phyloP scores from a whole-genome alignment of 2,329 filamentous ascomycete genomes.

The Monosporascus sp. region DNA sequence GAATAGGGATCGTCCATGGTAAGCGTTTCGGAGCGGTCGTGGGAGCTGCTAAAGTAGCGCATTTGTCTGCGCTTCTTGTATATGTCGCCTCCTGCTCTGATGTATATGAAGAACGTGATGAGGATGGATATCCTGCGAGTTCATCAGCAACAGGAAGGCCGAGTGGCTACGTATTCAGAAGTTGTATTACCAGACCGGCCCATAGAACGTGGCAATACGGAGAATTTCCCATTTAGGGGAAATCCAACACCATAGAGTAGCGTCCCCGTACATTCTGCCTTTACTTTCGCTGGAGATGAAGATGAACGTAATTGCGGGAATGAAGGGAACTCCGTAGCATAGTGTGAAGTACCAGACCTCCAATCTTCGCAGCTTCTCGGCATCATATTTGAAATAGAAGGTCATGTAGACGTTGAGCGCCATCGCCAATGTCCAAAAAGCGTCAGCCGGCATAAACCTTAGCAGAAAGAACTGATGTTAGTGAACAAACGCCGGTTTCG shows the following conservation, averaged over 20 bases:
- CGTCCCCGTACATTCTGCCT: slow-evolving; percentile 66
- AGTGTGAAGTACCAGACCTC: slow-evolving; percentile 64
- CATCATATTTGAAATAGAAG: slow-evolving; percentile 69
- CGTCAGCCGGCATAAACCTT: slow-evolving; percentile 75
- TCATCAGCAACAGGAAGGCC: slow-evolving; percentile 5
- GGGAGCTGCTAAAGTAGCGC: slow-evolving; percentile 44
- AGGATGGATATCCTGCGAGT: slow-evolving; percentile 51
- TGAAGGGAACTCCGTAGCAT: slow-evolving; percentile 69
- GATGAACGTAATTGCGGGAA: slow-evolving; percentile 63
- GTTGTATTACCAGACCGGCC: slow-evolving; percentile 55
- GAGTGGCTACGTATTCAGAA: neutral
- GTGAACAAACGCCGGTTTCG: neutral
- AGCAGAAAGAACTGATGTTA: slow-evolving; percentile 4
- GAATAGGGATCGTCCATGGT: slow-evolving; percentile 41
- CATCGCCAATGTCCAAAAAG: slow-evolving; percentile 76
- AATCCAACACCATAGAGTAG: slow-evolving; percentile 80
- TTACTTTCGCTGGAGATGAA: slow-evolving; percentile 50
- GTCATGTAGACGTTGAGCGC: slow-evolving; percentile 78
- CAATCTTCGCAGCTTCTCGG: slow-evolving; percentile 55
- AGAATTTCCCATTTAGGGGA: slow-evolving; percentile 60
- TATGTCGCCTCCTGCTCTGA: slow-evolving; percentile 60
- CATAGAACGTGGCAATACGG: slow-evolving; percentile 71
- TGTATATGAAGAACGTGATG: slow-evolving; percentile 59
- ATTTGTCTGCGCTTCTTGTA: slow-evolving; percentile 61
- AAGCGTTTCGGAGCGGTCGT: slow-evolving; percentile 33